Conservation (phyloP, 345 rosid genomes). For the Rhizophora apiculata region DNA sequence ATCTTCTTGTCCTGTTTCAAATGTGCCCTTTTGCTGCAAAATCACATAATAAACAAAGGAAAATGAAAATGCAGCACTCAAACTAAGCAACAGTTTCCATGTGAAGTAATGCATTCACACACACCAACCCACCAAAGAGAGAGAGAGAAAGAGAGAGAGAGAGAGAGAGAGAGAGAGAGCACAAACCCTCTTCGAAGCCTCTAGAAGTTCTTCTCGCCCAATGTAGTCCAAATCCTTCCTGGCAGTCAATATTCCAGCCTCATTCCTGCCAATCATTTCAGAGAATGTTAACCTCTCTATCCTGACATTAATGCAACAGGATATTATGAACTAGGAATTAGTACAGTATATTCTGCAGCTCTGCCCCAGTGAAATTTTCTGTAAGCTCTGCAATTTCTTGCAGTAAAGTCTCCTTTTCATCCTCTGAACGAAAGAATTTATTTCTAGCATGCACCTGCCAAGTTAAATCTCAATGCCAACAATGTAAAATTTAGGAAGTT, state of each 20-base stretch:
- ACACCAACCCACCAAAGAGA: background rate
- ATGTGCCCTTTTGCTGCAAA: constrained; percentile 91
- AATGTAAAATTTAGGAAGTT: constrained; percentile 7
- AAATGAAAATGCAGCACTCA: constrained; percentile 12
- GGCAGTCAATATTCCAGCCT: constrained; percentile 97
- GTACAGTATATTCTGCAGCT: constrained; percentile 92
- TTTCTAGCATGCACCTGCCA: constrained; percentile 93
- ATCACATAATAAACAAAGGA: constrained; percentile 14
- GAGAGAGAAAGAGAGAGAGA: background rate
- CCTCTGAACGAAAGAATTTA: constrained; percentile 78
- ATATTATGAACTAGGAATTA: constrained; percentile 9
- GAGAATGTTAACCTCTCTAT: constrained; percentile 24
- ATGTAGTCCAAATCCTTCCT: constrained; percentile 86
- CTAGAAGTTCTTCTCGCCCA: constrained; percentile 84
- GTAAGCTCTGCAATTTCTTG: constrained; percentile 76
- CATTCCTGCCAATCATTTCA: constrained; percentile 57
- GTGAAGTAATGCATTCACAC: too few species aligned
- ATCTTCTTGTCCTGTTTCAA: constrained; percentile 95
- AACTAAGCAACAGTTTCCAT: constrained; percentile 1
- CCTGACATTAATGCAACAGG: constrained; percentile 5
- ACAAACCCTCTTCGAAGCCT: constrained; percentile 85
- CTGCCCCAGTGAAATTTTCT: constrained; percentile 95
- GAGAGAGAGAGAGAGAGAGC: constrained; percentile 5
- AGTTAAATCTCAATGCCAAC: constrained; percentile 13
- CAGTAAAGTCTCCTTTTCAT: constrained; percentile 65